Base-by-base conservation (phyloP, 2,329 filamentous ascomycete species). In the Chaetomium strumarium region DNA sequence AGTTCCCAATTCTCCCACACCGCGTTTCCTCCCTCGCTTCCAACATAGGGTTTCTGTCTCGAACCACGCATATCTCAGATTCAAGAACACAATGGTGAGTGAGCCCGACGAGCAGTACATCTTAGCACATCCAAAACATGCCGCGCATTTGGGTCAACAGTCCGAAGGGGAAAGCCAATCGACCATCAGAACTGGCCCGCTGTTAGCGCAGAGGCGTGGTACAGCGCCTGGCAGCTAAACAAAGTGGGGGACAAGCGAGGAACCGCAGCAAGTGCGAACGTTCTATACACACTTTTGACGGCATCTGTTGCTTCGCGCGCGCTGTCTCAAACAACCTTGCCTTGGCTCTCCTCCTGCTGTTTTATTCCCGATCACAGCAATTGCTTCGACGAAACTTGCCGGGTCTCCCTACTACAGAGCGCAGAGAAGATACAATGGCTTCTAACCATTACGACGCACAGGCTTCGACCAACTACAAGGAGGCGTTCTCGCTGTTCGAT, bases 401-500 rank as follows among this genome's bases (percentile, higher is more conserved):
- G 33, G 4, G 33, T 20, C 38, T 9, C 19, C 24, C 19, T 16
- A 3, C n/a, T n/a, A 16, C 16, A n/a, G 16, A n/a, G n/a, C 7
- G 9, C 17, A 14, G 42, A 24, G 19, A 24, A 17, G 4, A 60
- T 52, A 67, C 48, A 58, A 78, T 77, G 75, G 63, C 72, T 64
- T 74, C 77, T 78, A 78, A 79, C 67, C 67, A 74, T 56, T 75
- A 68, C 63, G 76, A 78, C 57, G 66, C 72, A 43, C 80, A 85
- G 82, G 82, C 82, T 71, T 84, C 80, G 57, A 97, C 92, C 77
- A 97, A 99, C 86, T 99, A 97, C 89, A 97, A 97, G 80, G 93
- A 99, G 85, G 93, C 93, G 64, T 99, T 99, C 75, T 91, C 91
- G 66, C 88, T 99, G 71, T 99, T 97, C 79, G 93, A 99, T 81